Conservation (phyloP, 2,329 filamentous ascomycete species). For the Alternaria rosae region DNA sequence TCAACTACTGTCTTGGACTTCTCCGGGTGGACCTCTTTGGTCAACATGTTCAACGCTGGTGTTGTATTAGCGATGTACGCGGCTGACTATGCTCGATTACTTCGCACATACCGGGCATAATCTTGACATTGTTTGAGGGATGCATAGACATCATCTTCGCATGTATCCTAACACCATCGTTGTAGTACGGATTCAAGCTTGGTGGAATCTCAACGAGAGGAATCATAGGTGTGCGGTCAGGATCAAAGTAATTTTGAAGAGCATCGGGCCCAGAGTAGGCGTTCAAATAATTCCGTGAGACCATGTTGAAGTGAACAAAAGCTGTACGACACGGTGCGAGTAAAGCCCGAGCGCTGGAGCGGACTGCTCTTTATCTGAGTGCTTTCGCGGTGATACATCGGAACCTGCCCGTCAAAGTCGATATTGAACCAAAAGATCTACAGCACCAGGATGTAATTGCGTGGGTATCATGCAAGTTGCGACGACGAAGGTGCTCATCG, state of each 20-base stretch:
- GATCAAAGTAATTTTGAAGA: constrained; percentile 66
- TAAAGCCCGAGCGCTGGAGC: not conserved
- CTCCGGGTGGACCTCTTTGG: constrained; percentile 17
- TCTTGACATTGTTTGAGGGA: constrained; percentile 71
- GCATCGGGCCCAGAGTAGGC: constrained; percentile 66
- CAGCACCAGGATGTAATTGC: not conserved
- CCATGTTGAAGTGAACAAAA: constrained; percentile 9
- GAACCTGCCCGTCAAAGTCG: not conserved
- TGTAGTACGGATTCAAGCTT: constrained; percentile 63
- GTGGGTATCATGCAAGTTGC: not conserved
- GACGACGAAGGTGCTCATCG: constrained; percentile 7
- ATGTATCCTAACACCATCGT: constrained; percentile 68
- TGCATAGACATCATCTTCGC: constrained; percentile 72
- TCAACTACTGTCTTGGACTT: constrained; percentile 29
- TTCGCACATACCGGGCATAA: constrained; percentile 61
- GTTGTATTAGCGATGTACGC: not conserved
- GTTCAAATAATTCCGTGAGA: constrained; percentile 49
- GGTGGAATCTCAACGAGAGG: constrained; percentile 69
- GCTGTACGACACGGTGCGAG: not conserved
- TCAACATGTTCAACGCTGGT: constrained; percentile 30
- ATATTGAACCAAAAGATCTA: not conserved
- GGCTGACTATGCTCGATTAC: not conserved
- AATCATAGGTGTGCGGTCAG: constrained; percentile 64
- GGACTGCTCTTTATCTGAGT: not conserved
- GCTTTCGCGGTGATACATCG: not conserved